These are phyloP conservation scores for Hysterium pulicare DNA, from an alignment of 2,329 filamentous ascomycete species.

Conservation along the genomic window DNA sequence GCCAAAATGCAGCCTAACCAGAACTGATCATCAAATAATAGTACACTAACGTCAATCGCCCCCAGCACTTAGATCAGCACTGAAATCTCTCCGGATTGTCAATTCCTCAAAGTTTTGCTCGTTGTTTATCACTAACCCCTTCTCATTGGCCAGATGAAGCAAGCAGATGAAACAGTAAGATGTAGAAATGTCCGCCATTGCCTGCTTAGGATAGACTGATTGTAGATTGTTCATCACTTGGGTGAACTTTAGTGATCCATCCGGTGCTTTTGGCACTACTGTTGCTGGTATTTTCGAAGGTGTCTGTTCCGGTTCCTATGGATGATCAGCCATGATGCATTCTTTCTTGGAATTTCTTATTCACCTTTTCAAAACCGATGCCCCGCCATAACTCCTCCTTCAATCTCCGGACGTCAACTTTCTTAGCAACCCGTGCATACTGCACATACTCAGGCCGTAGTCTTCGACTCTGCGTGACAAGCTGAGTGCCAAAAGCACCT, in stretches of 20 bases:
- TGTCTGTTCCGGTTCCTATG: constrained; percentile 18
- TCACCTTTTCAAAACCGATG: constrained; percentile 50
- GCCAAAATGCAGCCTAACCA: too few species aligned
- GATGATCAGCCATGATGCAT: neutral
- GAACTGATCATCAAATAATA: too few species aligned
- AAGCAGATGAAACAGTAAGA: constrained; percentile 90
- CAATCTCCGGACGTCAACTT: constrained; percentile 61
- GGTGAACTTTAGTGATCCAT: constrained; percentile 73
- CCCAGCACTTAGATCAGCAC: constrained; percentile 33
- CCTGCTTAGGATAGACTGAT: constrained; percentile 76
- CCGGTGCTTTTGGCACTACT: constrained; percentile 41
- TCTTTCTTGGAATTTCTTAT: constrained; percentile 4
- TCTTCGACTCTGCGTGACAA: constrained; percentile 59
- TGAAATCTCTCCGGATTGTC: constrained; percentile 46
- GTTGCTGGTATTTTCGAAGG: constrained; percentile 27
- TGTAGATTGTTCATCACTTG: constrained; percentile 87
- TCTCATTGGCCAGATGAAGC: constrained; percentile 88
- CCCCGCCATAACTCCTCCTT: constrained; percentile 66
- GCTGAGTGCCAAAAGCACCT: constrained; percentile 59
- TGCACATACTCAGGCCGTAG: constrained; percentile 63
- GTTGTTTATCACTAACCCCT: constrained; percentile 74
- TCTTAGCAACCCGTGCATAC: constrained; percentile 64
- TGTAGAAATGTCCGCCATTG: constrained; percentile 92
- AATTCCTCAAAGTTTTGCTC: constrained; percentile 51
- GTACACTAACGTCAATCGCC: constrained; percentile 2